Evolutionary conservation across 441 rosid genomes (phyloP).

Genomic region (Erysimum cheiri): DNA sequence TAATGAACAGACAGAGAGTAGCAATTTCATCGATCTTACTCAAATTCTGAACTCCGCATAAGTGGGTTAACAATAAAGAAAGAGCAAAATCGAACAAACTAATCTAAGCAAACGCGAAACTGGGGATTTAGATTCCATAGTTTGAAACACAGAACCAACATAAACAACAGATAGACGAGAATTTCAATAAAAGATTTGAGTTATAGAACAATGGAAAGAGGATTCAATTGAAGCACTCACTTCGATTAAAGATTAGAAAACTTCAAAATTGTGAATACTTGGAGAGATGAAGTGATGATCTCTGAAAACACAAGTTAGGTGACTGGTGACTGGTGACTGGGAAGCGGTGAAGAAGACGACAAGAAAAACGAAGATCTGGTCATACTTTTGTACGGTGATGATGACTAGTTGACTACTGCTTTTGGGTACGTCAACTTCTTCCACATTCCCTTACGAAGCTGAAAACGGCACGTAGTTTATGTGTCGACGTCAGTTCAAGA

Average conservation of each 20-base stretch:
- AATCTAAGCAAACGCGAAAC: slow-evolving; percentile 4
- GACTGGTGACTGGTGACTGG: background rate
- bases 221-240: background rate
- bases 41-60: background rate
- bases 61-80: background rate
- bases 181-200: background rate
- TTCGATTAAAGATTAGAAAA: slow-evolving; percentile 14
- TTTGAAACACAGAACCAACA: background rate
- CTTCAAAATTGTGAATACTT: slow-evolving; percentile 5
- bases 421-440: slow-evolving; percentile 1
- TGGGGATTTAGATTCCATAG: background rate
- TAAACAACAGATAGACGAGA: background rate
- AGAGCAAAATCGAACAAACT: background rate
- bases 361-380: slow-evolving; percentile 11
- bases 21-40: slow-evolving; percentile 15
- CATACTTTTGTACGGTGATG: background rate
- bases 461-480: slow-evolving; percentile 28
- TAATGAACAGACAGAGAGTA: background rate
- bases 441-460: no score
- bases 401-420: background rate
- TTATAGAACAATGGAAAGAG: background rate
- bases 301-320: slow-evolving; percentile 24
- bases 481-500: background rate
- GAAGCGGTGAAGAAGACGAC: slow-evolving; percentile 30
- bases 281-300: slow-evolving; percentile 9